Percentiles rank a stretch among this genome's conserved stretches.
Evolutionary conservation across 345 rosid genomes (phyloP).

Genomic region (Eucalyptus urophylla): DNA sequence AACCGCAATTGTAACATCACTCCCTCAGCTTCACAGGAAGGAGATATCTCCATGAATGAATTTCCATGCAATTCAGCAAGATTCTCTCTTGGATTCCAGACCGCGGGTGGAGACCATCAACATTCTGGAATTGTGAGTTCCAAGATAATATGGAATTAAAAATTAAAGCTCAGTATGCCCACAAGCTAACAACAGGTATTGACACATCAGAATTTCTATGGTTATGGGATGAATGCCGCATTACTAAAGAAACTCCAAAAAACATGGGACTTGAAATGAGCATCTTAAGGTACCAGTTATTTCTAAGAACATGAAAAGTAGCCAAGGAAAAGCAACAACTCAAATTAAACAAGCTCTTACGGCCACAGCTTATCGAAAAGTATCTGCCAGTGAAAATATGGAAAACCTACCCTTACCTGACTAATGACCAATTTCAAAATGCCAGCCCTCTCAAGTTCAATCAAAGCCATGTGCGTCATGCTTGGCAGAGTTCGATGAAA

Average conservation of each 20-base stretch:
- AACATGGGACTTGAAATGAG: not conserved
- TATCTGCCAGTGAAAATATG: not conserved
- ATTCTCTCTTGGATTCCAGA: constrained; percentile 95
- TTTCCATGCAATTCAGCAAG: constrained; percentile 88
- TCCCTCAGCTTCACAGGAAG: constrained; percentile 83
- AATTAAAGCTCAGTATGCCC: not conserved
- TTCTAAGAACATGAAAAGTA: not conserved
- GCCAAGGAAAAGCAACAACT: not conserved
- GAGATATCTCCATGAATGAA: constrained; percentile 86
- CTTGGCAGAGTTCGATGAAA: constrained; percentile 96
- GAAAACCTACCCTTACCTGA: constrained; percentile 36
- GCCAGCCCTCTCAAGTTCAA: constrained; percentile 82
- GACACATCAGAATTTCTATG: not conserved
- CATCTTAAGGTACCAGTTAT: not conserved
- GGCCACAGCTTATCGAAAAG: not conserved
- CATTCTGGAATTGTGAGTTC: constrained; percentile 35
- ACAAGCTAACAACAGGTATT: not conserved
- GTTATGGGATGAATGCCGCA: not conserved
- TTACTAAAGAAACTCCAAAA: not conserved
- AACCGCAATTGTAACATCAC: not conserved
- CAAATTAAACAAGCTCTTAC: not conserved
- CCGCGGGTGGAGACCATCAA: constrained; percentile 92
- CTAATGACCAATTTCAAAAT: constrained; percentile 80
- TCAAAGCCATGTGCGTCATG: constrained; percentile 91
- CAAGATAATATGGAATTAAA: not conserved